Base-by-base conservation (phyloP, 2,329 filamentous ascomycete genomes). In the Dactylonectria estremocensis region DNA sequence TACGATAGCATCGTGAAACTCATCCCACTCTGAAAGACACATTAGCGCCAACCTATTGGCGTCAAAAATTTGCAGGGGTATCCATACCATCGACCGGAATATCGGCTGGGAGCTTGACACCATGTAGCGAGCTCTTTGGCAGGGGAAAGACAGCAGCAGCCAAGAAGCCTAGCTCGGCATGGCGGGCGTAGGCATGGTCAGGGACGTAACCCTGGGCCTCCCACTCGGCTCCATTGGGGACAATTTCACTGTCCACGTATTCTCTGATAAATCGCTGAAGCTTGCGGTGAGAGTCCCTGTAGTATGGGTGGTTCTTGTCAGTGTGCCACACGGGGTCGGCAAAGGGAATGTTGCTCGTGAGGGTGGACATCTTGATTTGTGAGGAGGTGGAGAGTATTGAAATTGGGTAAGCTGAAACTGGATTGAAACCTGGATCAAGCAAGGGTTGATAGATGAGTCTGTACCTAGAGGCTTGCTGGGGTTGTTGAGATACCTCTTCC, bases 301-400 rank as follows among this genome's bases (percentile, higher is more conserved):
- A 58, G 35, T 58, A 58, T 5, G 54, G 53, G 14, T 22, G 28
- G 3, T 31, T 24, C 16, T 11, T 31, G 35, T 28, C 46, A 22
- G 28, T 52, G 18, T 52, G 46, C 61, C 61, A 64, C 6, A 24
- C 14, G 31, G 61, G 61, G 16, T 64, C 61, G 14, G 61, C 61
- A 31, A 58, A 64, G 7, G 61, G 61, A 33, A 28, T 28, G 24
- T 28, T 28, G 24, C 24, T 28, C 3, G 24, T 28, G 7, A 28
- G 24, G 24, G 24, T 28, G 24, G 24, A 28, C 24, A 28, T 28
- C 7, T 28, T 7, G 24, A 7, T 28, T 4, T 28, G 24, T 28
- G 24, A 28, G 3, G 24, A 28, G 24, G 24, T 28, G 24, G 24
- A 28, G 24, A 28, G 24, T 28, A 3, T 28, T 28, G 24, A 28